Percentiles rank a stretch among this genome's conserved stretches.
phyloP scores from a whole-genome alignment of 129 eudicot species.

The Saussurea involucrata region DNA sequence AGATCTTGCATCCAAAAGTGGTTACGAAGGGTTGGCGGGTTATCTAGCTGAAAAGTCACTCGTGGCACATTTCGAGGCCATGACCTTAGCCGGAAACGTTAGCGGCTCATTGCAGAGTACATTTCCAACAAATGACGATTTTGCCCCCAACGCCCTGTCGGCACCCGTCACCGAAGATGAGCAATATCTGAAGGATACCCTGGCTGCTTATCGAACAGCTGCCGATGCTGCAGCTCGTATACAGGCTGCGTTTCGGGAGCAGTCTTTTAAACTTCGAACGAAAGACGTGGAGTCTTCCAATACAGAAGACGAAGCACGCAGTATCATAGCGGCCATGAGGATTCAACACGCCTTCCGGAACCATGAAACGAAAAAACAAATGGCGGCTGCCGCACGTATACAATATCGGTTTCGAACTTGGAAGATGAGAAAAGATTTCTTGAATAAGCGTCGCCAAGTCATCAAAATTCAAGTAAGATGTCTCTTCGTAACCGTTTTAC shows the following conservation, averaged over 20 bases:
- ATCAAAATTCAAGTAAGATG: constrained; percentile 82
- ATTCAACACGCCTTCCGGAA: constrained; percentile 93
- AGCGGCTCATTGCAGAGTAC: constrained; percentile 76
- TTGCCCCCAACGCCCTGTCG: constrained; percentile 13
- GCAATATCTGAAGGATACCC: constrained; percentile 64
- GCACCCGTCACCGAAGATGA: constrained; percentile 62
- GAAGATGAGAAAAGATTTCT: constrained; percentile 79
- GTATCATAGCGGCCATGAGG: constrained; percentile 91
- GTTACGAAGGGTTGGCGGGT: constrained; percentile 82
- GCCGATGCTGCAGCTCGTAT: constrained; percentile 99
- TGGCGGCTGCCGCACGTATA: constrained; percentile 87
- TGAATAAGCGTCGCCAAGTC: constrained; percentile 73
- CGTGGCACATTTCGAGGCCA: constrained; percentile 79
- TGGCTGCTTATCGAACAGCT: constrained; percentile 93
- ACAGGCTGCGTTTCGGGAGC: constrained; percentile 90
- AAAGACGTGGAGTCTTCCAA: constrained; percentile 48
- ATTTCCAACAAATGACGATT: constrained; percentile 26
- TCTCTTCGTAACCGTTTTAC: neutral
- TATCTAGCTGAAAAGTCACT: constrained; percentile 91
- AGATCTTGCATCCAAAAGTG: constrained; percentile 81
- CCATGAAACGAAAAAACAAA: constrained; percentile 59
- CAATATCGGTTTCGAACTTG: constrained; percentile 88
- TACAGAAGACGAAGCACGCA: constrained; percentile 80
- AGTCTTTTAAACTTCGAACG: constrained; percentile 53
- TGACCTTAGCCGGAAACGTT: constrained; percentile 91